Percentiles rank a stretch among this genome's conserved stretches.
Conservation (phyloP, 306 rosid species). For the Vigna mungo region DNA sequence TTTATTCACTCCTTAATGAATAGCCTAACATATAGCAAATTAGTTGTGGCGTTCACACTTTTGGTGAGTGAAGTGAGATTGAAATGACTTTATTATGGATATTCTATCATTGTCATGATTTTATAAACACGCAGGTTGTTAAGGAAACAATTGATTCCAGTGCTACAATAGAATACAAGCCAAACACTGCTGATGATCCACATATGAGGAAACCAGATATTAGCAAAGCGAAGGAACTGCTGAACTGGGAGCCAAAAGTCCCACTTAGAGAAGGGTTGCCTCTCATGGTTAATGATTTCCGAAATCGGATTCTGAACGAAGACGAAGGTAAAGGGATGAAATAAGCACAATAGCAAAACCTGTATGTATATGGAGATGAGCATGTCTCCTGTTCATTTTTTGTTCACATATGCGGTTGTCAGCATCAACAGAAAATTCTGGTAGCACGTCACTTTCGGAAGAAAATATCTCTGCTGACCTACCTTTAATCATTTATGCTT, state of each 20-base stretch:
- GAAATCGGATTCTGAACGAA: conserved; percentile 91
- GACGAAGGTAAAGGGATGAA: conserved; percentile 83
- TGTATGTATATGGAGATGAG: conserved; percentile 57
- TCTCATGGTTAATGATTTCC: conserved; percentile 95
- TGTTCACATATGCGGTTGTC: conserved; percentile 31
- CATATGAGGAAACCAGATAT: conserved; percentile 99
- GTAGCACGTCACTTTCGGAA: conserved; percentile 42
- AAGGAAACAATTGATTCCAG: conserved; percentile 94
- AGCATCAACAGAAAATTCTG: conserved; percentile 43
- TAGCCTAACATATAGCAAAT: conserved; percentile 9
- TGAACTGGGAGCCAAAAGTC: conserved; percentile 93
- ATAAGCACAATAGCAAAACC: conserved; percentile 45
- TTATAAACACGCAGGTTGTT: conserved; percentile 72
- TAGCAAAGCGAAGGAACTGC: conserved; percentile 86
- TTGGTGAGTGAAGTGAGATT: too few species aligned
- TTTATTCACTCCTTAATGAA: conserved; percentile 30
- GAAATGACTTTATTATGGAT: background rate
- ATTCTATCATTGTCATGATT: conserved; percentile 29
- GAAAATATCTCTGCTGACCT: conserved; percentile 45
- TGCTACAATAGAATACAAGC: conserved; percentile 83
- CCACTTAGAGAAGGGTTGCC: conserved; percentile 92
- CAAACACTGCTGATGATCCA: conserved; percentile 98
- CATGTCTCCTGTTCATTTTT: conserved; percentile 40
- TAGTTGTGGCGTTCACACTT: conserved; percentile 30
- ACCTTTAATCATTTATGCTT: conserved; percentile 38